Conservation (phyloP, 2,329 filamentous ascomycete genomes). For the Didymella pinodella region DNA sequence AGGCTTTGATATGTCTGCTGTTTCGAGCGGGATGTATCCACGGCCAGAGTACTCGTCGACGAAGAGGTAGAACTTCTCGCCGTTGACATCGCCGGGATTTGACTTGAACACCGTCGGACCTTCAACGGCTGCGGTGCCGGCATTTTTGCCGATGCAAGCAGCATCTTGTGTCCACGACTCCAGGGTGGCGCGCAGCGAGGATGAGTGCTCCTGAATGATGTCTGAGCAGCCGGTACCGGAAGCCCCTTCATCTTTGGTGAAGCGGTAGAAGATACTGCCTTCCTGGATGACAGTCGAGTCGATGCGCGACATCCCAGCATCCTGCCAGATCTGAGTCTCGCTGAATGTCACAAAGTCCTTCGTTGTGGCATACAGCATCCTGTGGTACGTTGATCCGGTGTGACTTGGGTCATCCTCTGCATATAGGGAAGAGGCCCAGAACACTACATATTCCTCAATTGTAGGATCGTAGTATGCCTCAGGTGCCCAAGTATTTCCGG, state of each 20-base stretch:
- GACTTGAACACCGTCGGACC: slow-evolving; percentile 62
- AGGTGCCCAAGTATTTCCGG: slow-evolving; percentile 64
- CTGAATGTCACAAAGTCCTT: slow-evolving; percentile 61
- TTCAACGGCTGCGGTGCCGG: slow-evolving; percentile 60
- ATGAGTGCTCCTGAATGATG: slow-evolving; percentile 62
- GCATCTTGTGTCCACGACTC: slow-evolving; percentile 56
- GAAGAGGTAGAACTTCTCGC: slow-evolving; percentile 64
- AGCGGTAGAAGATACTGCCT: slow-evolving; percentile 58
- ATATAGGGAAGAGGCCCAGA: slow-evolving; percentile 61
- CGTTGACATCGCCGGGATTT: slow-evolving; percentile 59
- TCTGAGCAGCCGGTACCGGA: slow-evolving; percentile 60
- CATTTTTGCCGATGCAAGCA: slow-evolving; percentile 61
- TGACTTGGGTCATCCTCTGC: slow-evolving; percentile 52
- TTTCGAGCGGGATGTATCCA: slow-evolving; percentile 64
- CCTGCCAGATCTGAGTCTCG: slow-evolving; percentile 60
- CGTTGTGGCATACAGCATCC: slow-evolving; percentile 63
- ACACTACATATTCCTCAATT: slow-evolving; percentile 55
- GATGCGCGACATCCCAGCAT: slow-evolving; percentile 60
- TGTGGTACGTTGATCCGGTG: slow-evolving; percentile 57
- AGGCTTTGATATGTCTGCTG: slow-evolving; percentile 58
- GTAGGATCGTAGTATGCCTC: slow-evolving; percentile 60
- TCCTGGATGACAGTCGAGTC: slow-evolving; percentile 61
- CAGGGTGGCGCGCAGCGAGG: slow-evolving; percentile 52
- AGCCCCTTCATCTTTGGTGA: slow-evolving; percentile 64
- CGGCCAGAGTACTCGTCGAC: slow-evolving; percentile 62